A percentile compares a stretch with the other conserved stretches of the same genome.
Evolutionary conservation across 345 rosid genomes (phyloP).

Genomic region (Toxicodendron radicans): DNA sequence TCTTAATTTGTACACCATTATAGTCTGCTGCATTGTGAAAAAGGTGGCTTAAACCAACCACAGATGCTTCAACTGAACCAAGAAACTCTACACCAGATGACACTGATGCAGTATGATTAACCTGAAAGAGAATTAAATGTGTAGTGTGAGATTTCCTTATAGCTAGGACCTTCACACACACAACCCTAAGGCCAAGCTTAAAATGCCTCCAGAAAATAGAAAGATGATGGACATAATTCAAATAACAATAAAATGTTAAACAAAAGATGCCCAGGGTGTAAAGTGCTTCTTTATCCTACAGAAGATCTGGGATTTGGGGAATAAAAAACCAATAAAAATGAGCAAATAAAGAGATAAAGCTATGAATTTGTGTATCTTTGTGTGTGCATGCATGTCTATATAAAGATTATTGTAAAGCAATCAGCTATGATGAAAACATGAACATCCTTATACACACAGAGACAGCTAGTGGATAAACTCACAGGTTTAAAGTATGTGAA

Average conservation of each 20-base stretch:
- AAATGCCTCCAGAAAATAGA: slow-evolving; percentile 13
- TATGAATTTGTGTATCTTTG: too few relatives aligned
- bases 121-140: slow-evolving; percentile 29
- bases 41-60: slow-evolving; percentile 84
- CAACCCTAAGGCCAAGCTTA: slow-evolving; percentile 11
- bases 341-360: neutral
- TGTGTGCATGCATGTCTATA: neutral
- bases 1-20: slow-evolving; percentile 66
- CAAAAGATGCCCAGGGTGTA: neutral
- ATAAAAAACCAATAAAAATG: neutral
- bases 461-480: slow-evolving; percentile 28
- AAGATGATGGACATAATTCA: neutral
- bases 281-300: neutral
- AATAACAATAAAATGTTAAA: neutral
- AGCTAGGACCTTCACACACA: slow-evolving; percentile 12
- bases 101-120: slow-evolving; percentile 23
- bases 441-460: neutral
- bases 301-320: neutral
- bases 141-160: neutral
- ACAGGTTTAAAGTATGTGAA: slow-evolving; percentile 30
- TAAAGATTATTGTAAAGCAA: neutral
- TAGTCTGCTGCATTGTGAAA: slow-evolving; percentile 57
- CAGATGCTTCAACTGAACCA: slow-evolving; percentile 75
- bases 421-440: slow-evolving; percentile 9
- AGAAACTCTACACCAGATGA: slow-evolving; percentile 39